These are phyloP conservation scores for Coprinopsis sp. DNA, from an alignment of 768 basidiomycete species.

Conservation along the genomic window DNA sequence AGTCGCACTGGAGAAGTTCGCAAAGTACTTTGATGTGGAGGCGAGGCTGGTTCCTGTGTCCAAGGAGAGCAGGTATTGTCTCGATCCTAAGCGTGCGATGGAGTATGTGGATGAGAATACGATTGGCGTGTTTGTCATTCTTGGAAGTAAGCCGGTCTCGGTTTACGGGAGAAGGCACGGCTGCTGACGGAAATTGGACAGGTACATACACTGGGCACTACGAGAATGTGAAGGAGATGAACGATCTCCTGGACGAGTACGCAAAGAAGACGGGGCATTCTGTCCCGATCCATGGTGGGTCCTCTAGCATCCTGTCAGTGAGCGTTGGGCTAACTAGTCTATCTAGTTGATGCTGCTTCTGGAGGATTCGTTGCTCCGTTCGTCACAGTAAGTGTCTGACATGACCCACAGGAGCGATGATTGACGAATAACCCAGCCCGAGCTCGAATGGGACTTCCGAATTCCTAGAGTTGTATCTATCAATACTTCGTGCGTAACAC, in stretches of 20 bases:
- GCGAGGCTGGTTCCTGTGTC: constrained; percentile 49
- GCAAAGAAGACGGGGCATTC: constrained; percentile 54
- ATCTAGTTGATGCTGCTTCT: constrained; percentile 58
- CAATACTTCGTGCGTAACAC: constrained; percentile 43
- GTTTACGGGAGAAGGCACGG: constrained; percentile 36
- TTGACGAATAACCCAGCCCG: constrained; percentile 34
- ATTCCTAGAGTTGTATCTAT: constrained; percentile 58
- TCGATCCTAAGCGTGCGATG: constrained; percentile 60
- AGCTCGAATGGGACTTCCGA: constrained; percentile 60
- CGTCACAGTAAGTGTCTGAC: constrained; percentile 29
- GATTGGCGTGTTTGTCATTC: constrained; percentile 60
- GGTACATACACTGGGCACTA: constrained; percentile 64
- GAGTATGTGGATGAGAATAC: constrained; percentile 70
- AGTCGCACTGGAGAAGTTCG: constrained; percentile 69
- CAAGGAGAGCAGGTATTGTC: constrained; percentile 46
- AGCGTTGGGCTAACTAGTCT: constrained; percentile 38
- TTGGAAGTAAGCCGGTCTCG: constrained; percentile 28
- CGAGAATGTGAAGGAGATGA: constrained; percentile 85
- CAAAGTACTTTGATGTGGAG: constrained; percentile 69
- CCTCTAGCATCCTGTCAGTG: constrained; percentile 30
- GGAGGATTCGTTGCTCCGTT: constrained; percentile 69
- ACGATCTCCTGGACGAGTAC: constrained; percentile 63
- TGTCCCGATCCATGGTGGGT: constrained; percentile 69
- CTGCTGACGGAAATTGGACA: constrained; percentile 36
- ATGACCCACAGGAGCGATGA: constrained; percentile 16